Base-by-base conservation (phyloP, 176 grass and related monocot species). In the Hsuehochloa calcarea region DNA sequence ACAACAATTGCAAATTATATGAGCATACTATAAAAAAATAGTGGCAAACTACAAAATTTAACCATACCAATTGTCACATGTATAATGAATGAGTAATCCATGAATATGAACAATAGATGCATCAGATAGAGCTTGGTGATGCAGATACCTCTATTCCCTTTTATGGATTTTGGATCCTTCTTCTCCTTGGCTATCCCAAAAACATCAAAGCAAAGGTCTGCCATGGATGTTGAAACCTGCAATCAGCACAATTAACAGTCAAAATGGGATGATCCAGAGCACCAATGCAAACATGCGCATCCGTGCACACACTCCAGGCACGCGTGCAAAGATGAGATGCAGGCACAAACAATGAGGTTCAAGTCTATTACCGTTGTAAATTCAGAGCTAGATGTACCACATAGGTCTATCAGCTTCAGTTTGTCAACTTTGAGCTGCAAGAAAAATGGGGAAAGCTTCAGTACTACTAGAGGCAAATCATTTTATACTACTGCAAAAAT, bases 391-490 rank as follows among this genome's bases (percentile, higher is more conserved):
- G 93, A 99, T 43, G 96, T 99, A 15, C 90, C 93, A 77, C 88
- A 99, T 69, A 99, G 65, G 61, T 99, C 93, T 14, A 92, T 94
- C 55, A 99, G 82, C 91, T 92, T 99, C 41, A 93, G 70, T 63
- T 94, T 99, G 84, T 99, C 96, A 80, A 96, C 88, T 89, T 99
- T 99, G 78, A 99, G 91, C 93, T 99, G 80, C 23, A 89, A 37
- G 6, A 31, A 72, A 63, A 71, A 79, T 8, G 16, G 52, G n/a
- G 29, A 54, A 49, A 75, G 7, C 26, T 75, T 91, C 69, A 91
- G 85, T 16, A 22, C 31, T 43, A 72, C 14, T 65, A 44, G 75
- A 78, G 8, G 16, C 46, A 29, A 39, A 43, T n/a, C 3, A 25
- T 45, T 45, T 50, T 65, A n/a, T 38, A 39, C 8, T 5, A 16